Evolutionary conservation across 345 rosid species (phyloP).

Genomic region (Pelargonium nanum): DNA sequence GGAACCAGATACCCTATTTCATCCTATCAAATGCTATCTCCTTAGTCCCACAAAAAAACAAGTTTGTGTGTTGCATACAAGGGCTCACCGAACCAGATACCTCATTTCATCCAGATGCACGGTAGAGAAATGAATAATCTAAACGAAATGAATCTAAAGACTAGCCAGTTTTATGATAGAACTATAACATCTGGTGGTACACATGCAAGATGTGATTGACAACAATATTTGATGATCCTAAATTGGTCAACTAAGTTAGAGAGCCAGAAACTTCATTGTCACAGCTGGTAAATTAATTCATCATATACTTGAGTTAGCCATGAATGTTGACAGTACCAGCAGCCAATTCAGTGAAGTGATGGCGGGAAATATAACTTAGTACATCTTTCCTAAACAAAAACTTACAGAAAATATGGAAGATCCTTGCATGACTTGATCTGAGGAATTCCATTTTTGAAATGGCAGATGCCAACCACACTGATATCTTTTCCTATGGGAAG

Average conservation of each 20-base stretch:
- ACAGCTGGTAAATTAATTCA: background rate
- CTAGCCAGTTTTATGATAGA: too few relatives aligned
- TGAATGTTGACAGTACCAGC: background rate
- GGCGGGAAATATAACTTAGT: background rate
- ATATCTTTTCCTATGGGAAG: slow-evolving; percentile 67
- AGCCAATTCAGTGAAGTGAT: background rate
- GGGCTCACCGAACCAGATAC: too few relatives aligned
- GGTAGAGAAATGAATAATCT: too few relatives aligned
- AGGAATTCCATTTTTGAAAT: slow-evolving; percentile 47
- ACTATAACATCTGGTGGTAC: too few relatives aligned
- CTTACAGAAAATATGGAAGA: slow-evolving; percentile 93
- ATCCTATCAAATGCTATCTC: too few relatives aligned
- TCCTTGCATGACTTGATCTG: slow-evolving; percentile 75
- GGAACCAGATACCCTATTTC: too few relatives aligned
- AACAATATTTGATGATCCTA: background rate
- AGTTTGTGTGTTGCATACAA: too few relatives aligned
- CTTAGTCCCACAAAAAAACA: too few relatives aligned
- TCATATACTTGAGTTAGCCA: background rate
- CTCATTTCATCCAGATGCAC: too few relatives aligned
- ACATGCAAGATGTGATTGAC: background rate
- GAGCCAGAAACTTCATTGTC: background rate
- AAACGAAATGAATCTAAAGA: too few relatives aligned
- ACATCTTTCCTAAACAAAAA: background rate
- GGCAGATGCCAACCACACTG: slow-evolving; percentile 58
- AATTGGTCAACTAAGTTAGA: background rate